phyloP scores from a whole-genome alignment of 1,284 basidiomycete species.

The Heterobasidion parviporum region DNA sequence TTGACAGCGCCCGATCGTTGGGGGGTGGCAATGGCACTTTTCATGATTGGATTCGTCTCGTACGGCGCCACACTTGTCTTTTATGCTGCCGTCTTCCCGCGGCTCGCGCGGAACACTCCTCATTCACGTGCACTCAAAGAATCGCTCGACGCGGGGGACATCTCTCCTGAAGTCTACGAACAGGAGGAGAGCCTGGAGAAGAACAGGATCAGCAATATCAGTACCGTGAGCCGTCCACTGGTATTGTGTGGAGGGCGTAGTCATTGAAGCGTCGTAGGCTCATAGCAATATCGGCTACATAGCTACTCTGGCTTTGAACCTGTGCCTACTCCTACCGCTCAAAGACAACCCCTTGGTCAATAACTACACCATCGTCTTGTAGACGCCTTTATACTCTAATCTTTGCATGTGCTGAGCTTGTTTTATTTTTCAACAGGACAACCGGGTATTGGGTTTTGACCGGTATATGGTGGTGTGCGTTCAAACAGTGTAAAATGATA shows the following conservation, averaged over 20 bases:
- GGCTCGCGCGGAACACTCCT: slow-evolving; percentile 72
- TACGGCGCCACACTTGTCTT: slow-evolving; percentile 76
- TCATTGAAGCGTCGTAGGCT: slow-evolving; percentile 30
- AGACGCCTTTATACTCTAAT: slow-evolving; percentile 16
- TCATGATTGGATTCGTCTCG: slow-evolving; percentile 74
- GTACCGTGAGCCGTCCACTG: slow-evolving; percentile 46
- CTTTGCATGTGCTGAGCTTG: background rate
- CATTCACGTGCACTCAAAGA: slow-evolving; percentile 54
- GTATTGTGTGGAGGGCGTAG: background rate
- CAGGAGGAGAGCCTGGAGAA: slow-evolving; percentile 73
- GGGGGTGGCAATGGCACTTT: slow-evolving; percentile 70
- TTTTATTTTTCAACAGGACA: slow-evolving; percentile 31
- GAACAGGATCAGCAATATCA: slow-evolving; percentile 81
- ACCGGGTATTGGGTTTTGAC: slow-evolving; percentile 69
- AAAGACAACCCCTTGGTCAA: slow-evolving; percentile 58
- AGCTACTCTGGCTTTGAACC: slow-evolving; percentile 55
- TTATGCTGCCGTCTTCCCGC: slow-evolving; percentile 78
- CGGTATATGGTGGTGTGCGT: slow-evolving; percentile 78
- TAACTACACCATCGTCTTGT: slow-evolving; percentile 62
- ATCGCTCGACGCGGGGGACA: slow-evolving; percentile 52
- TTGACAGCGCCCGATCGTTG: slow-evolving; percentile 55
- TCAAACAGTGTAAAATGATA: too few relatives aligned
- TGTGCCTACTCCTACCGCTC: slow-evolving; percentile 70
- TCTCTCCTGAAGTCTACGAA: slow-evolving; percentile 58
- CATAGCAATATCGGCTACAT: slow-evolving; percentile 76